Conservation (phyloP, 225 moss, liverwort and hornwort species). For the Physcomitrellopsis africana region DNA sequence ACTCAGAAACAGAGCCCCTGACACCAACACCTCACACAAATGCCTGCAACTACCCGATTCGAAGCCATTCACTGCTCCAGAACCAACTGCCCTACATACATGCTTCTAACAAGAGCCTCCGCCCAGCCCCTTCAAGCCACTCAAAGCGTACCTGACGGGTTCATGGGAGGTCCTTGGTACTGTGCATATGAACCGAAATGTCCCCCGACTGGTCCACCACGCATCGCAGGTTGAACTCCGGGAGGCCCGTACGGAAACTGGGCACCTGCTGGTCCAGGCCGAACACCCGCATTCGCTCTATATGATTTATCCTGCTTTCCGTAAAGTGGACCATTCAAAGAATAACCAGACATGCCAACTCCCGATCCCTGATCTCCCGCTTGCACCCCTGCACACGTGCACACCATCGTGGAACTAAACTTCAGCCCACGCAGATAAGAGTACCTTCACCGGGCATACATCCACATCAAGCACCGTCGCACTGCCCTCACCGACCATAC, state of each 20-base stretch:
- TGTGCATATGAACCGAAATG: slow-evolving; percentile 61
- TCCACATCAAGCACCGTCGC: no score
- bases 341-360: slow-evolving; percentile 56
- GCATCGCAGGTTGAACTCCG: slow-evolving; percentile 67
- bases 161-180: slow-evolving; percentile 60
- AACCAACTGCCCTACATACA: background rate
- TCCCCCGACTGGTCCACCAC: slow-evolving; percentile 50
- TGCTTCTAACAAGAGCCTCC: background rate
- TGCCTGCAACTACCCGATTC: background rate
- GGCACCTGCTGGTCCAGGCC: slow-evolving; percentile 54
- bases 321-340: slow-evolving; percentile 50
- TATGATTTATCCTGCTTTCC: slow-evolving; percentile 68
- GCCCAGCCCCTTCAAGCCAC: no score
- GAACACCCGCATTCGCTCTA: slow-evolving; percentile 74
- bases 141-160: slow-evolving; percentile 44
- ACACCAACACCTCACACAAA: background rate
- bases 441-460: no score
- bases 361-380: slow-evolving; percentile 50
- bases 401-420: background rate
- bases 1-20: background rate
- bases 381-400: slow-evolving; percentile 31
- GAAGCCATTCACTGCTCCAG: background rate
- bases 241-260: slow-evolving; percentile 64
- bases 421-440: background rate
- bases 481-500: background rate